phyloP scores from a whole-genome alignment of 768 basidiomycete genomes.

The Lentinula sp. region DNA sequence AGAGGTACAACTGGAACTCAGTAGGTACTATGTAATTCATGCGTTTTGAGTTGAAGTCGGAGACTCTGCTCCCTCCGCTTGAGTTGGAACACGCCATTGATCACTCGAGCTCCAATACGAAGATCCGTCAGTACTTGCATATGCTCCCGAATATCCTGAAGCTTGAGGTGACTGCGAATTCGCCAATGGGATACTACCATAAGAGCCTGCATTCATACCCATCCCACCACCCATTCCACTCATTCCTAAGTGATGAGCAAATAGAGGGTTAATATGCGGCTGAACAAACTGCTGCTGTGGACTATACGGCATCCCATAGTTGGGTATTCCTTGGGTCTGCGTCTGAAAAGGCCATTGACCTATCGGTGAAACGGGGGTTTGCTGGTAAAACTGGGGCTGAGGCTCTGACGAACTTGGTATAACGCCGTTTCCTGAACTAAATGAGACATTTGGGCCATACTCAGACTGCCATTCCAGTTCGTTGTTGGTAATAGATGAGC shows the following conservation, averaged over 20 bases:
- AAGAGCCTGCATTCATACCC: neutral
- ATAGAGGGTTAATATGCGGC: slow-evolving; percentile 81
- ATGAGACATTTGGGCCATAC: neutral
- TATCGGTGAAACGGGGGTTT: neutral
- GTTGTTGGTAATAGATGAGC: neutral
- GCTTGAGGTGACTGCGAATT: neutral
- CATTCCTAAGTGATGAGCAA: slow-evolving; percentile 57
- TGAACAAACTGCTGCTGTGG: slow-evolving; percentile 37
- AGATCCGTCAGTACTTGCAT: neutral
- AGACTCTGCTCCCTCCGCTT: slow-evolving; percentile 10
- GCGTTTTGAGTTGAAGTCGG: neutral
- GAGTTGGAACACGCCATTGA: slow-evolving; percentile 29
- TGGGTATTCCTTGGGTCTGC: neutral
- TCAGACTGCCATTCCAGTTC: neutral
- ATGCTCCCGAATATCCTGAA: neutral
- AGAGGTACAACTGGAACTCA: neutral
- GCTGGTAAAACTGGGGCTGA: neutral
- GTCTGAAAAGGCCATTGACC: slow-evolving; percentile 4
- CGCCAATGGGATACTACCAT: neutral
- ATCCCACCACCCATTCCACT: slow-evolving; percentile 27
- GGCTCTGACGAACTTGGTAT: neutral
- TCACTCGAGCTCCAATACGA: slow-evolving; percentile 23
- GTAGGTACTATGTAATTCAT: neutral
- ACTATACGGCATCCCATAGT: slow-evolving; percentile 1
- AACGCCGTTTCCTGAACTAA: neutral